Base-by-base conservation (phyloP, 306 rosid genomes). In the Rosa persica region DNA sequence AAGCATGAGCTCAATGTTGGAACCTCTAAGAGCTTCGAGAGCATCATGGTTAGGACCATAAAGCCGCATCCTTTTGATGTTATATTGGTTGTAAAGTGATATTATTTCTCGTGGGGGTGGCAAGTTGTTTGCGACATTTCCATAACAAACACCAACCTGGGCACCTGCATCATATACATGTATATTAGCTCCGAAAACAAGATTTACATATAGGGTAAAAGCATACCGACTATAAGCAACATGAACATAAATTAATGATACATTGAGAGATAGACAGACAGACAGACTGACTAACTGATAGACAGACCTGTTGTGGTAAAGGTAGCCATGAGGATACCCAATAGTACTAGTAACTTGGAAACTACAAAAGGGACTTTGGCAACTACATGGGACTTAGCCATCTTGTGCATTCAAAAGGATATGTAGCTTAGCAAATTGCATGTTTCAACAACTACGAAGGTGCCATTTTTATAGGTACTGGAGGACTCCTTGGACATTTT, bases 131-230 rank as follows among this genome's bases (percentile, higher is more conserved):
- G 84, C 87, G 10, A 25, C 10, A 64, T 22, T 47, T 83, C 88
- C 87, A 62, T 87, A 85, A 15, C 90, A 85, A 42, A 87, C 87
- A 52, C 88, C 89, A 10, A 74, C 75, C 73, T 87, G 84, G 57
- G 90, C 89, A 20, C 7, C 87, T 82, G 75, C 84, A 34, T n/a
- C 27, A 57, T 57, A 8, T 22, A 22, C 13, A 57, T n/a, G 13
- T 20, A 55, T 23, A 55, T n/a, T n/a, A 55, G 62, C 62, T 55
- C 27, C 22, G 12, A 2, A 52, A 52, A 20, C 12, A 54, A 54
- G 25, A 54, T 6, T 54, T 54, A 54, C 58, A 17, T 17, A 5
- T 51, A 20, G 61, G 27, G 8, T 20, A 54, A 54, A 1, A 49
- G 61, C 25, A 54, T 12, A 54, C 11, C 20, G 5, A 39, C 25